Percentiles rank a stretch among this genome's conserved stretches.
Conservation (phyloP, 768 basidiomycete species). For the Cystobasidiopsis lactophilus region DNA sequence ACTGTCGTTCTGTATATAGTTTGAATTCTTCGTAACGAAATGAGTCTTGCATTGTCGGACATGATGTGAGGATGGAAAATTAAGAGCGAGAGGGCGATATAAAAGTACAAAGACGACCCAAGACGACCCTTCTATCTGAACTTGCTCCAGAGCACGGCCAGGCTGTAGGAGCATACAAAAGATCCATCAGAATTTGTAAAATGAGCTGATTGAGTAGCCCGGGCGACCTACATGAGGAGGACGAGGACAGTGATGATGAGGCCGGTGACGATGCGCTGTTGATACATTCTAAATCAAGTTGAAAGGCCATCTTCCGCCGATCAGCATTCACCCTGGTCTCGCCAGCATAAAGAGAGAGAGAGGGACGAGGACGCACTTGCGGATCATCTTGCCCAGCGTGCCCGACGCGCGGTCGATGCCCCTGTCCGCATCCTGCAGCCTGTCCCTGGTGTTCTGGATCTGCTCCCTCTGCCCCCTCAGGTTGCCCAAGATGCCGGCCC, state of each 20-base stretch:
- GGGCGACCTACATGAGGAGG: constrained; percentile 40
- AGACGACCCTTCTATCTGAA: constrained; percentile 19
- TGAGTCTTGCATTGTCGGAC: no score
- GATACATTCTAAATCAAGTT: constrained; percentile 60
- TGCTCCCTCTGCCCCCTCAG: constrained; percentile 73
- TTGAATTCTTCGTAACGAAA: no score
- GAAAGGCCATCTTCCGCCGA: constrained; percentile 5
- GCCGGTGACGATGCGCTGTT: constrained; percentile 70
- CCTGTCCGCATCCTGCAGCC: constrained; percentile 67
- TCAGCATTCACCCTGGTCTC: background rate
- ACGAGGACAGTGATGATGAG: constrained; percentile 69
- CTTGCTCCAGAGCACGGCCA: constrained; percentile 61
- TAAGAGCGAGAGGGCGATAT: no score
- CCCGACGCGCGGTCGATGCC: constrained; percentile 77
- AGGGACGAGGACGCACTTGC: constrained; percentile 51
- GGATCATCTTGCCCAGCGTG: constrained; percentile 85
- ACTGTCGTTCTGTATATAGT: no score
- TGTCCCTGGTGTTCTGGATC: constrained; percentile 77
- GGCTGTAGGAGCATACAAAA: constrained; percentile 14
- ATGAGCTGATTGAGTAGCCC: no score
- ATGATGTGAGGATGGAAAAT: no score
- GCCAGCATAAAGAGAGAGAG: background rate
- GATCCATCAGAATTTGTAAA: background rate
- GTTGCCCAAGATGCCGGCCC: constrained; percentile 71
- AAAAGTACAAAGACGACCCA: background rate